phyloP scores from a whole-genome alignment of 805 yeast species.

The Hanseniaspora vineae region DNA sequence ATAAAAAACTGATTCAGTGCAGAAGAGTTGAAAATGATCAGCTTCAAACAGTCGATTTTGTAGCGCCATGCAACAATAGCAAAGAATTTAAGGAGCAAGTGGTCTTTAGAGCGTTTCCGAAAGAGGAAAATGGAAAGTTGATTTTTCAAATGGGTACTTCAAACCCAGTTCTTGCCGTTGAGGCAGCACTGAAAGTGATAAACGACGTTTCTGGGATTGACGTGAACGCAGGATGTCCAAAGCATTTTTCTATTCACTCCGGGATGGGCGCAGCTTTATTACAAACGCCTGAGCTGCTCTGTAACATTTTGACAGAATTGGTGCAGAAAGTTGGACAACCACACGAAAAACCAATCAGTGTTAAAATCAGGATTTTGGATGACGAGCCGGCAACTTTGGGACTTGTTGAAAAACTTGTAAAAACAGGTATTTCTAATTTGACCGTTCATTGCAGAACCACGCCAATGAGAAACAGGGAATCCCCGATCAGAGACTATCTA shows the following conservation, averaged over 20 bases:
- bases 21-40: constrained; percentile 45
- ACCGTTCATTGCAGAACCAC: constrained; percentile 89
- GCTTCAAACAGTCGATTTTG: constrained; percentile 49
- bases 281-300: constrained; percentile 66
- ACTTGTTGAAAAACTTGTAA: constrained; percentile 43
- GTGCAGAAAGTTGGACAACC: constrained; percentile 77
- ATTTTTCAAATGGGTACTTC: constrained; percentile 90
- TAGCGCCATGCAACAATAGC: constrained; percentile 25
- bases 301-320: constrained; percentile 50
- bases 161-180: constrained; percentile 69
- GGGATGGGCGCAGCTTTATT: constrained; percentile 98
- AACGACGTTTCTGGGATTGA: constrained; percentile 87
- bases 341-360: constrained; percentile 67
- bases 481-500: constrained; percentile 62
- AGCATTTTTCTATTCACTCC: constrained; percentile 83
- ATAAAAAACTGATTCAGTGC: constrained; percentile 66
- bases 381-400: constrained; percentile 44
- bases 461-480: constrained; percentile 77
- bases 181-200: constrained; percentile 74
- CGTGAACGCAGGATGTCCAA: constrained; percentile 94
- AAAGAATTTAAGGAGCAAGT: constrained; percentile 30
- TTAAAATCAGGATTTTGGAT: constrained; percentile 73
- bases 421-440: constrained; percentile 74
- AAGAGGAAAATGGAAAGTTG: constrained; percentile 46
- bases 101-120: constrained; percentile 66